Percentiles rank a stretch among this genome's conserved stretches.
These are phyloP conservation scores for Amborella trichopoda DNA, from an alignment of 164 flowering plant species.

Conservation along the genomic window DNA sequence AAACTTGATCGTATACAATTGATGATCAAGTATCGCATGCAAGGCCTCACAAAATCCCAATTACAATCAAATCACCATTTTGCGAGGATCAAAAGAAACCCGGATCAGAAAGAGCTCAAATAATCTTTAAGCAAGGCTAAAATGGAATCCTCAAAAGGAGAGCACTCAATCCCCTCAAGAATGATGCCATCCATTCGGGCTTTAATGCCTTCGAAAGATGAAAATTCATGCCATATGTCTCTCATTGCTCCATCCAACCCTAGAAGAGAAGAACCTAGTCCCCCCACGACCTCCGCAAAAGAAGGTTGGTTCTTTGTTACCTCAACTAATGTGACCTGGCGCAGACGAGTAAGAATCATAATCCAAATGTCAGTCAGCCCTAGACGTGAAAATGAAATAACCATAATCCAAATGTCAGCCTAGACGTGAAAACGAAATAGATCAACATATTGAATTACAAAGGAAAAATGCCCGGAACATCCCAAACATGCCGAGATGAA, in stretches of 20 bases:
- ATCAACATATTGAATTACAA: background rate
- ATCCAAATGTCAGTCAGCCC: background rate
- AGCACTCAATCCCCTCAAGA: slow-evolving; percentile 46
- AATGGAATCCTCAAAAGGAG: slow-evolving; percentile 33
- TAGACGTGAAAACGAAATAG: background rate
- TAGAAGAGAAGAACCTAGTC: slow-evolving; percentile 41
- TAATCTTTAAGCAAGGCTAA: slow-evolving; percentile 49
- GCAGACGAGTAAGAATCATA: background rate
- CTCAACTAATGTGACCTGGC: slow-evolving; percentile 79
- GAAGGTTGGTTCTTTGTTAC: slow-evolving; percentile 61
- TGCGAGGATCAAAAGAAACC: no score
- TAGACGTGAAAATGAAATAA: background rate
- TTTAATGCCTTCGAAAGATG: slow-evolving; percentile 58
- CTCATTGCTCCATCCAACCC: slow-evolving; percentile 52
- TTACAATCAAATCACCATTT: no score
- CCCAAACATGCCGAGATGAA: background rate
- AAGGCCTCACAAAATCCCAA: no score
- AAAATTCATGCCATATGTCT: slow-evolving; percentile 40
- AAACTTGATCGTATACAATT: no score
- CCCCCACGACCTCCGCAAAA: slow-evolving; percentile 54
- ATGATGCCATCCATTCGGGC: slow-evolving; percentile 92
- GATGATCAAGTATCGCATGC: no score
- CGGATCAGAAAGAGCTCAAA: slow-evolving; percentile 48
- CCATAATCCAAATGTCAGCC: background rate
- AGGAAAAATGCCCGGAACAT: background rate